These are phyloP conservation scores for Naganishia antarctica DNA, from an alignment of 768 basidiomycete species.

Conservation along the genomic window DNA sequence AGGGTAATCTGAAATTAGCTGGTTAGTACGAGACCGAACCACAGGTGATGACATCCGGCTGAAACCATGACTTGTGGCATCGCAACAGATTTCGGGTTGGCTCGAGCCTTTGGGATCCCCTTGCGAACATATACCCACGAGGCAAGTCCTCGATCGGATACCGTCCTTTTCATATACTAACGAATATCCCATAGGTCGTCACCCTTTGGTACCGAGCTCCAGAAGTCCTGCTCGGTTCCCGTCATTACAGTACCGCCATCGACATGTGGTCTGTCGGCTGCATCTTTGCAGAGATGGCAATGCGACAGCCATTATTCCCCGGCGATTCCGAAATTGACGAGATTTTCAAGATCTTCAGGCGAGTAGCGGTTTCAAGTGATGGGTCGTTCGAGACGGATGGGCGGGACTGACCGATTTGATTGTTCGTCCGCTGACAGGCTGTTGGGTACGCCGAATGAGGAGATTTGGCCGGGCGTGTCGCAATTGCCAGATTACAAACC, in stretches of 20 bases:
- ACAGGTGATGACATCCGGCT: background rate
- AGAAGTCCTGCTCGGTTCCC: conserved; percentile 88
- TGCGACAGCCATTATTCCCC: conserved; percentile 86
- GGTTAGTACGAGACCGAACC: conserved; percentile 29
- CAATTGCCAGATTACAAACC: conserved; percentile 89
- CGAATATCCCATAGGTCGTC: conserved; percentile 65
- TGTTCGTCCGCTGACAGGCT: conserved; percentile 61
- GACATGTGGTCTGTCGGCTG: conserved; percentile 99
- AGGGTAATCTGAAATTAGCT: conserved; percentile 87
- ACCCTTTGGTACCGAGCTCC: conserved; percentile 99
- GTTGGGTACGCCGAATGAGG: conserved; percentile 88
- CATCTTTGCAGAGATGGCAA: conserved; percentile 98
- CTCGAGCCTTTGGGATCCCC: conserved; percentile 95
- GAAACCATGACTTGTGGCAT: background rate
- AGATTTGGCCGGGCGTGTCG: conserved; percentile 84
- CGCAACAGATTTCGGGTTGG: conserved; percentile 75
- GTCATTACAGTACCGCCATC: conserved; percentile 94
- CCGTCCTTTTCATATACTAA: background rate
- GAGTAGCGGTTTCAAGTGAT: conserved; percentile 33
- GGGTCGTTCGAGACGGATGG: background rate
- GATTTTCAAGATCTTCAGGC: conserved; percentile 99
- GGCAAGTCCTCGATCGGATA: conserved; percentile 53
- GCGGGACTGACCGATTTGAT: conserved; percentile 18
- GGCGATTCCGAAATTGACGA: conserved; percentile 99
- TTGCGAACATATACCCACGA: conserved; percentile 99